Base-by-base conservation (phyloP, 345 rosid genomes). In the Sonneratia alba region DNA sequence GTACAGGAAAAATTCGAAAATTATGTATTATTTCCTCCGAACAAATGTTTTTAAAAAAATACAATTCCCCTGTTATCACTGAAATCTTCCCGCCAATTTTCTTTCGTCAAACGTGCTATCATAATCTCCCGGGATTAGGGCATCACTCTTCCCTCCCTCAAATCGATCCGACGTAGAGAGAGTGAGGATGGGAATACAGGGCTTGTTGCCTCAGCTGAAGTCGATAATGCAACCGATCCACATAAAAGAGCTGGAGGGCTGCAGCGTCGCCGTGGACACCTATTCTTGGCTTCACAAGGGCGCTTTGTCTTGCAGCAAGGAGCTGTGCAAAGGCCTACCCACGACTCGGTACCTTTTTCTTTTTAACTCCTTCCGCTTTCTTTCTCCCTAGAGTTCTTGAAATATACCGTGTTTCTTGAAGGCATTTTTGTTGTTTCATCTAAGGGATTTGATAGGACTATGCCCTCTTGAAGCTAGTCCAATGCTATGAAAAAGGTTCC, bases 271-370 rank as follows among this genome's bases (percentile, higher is more conserved):
- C 48, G 84, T 95, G 40, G 99, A 95, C 74, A 88, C 97, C 62
- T 95, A 92, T 72, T 95, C 97, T 38, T 95, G 97, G 99, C 92
- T 95, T 68, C 94, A 89, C 80, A 89, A 84, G 75, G 91, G 94
- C 4, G 94, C 94, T 0, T 70, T 89, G 72, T 84, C 89, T 70
- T 89, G 94, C 79, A 82, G 94, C 76, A 81, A 76, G 22, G 80
- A 89, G 80, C 91, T 89, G 74, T 87, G 95, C 77, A 89, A 87
- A 67, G 90, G 87, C 43, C 70, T 83, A 12, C 87, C 87, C 80
- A 86, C 90, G 63, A 72, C 85, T 77, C 87, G 88, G 95, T 87
- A 45, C 56, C 37, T 27, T 27, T 27, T 27, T 27, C 1, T 27
- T 27, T 34, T 19, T 34, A 3, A 27, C 38, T 6, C 24, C 8